Evolutionary conservation across 1,284 basidiomycete genomes (phyloP), one percentile per base, ranked within the genome.

Genomic region (Cryptococcus sp.): DNA sequence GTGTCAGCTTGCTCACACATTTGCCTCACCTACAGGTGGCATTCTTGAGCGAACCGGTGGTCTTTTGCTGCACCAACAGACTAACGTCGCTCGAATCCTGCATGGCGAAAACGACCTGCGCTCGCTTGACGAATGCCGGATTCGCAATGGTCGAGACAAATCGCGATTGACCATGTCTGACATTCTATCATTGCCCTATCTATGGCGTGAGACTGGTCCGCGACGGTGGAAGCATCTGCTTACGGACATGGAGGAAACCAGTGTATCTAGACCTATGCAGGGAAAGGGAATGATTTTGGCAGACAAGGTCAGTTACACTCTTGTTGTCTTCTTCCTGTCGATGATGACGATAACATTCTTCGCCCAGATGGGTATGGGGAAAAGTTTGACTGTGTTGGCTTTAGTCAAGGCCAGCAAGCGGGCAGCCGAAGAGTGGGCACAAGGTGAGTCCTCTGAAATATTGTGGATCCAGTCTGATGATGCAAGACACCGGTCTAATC

Each of bases 281-380:
- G 55, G 55, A 2, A 51, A 41, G 17, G 55, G 55, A 13, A 57
- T 47, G 41, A 39, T 57, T 11, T 31, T 57, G 2, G 55, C 55
- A 17, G 55, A 57, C 47, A 50, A 52, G 31, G 55, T 57, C 42
- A 51, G 50, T 50, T 17, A 8, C 31, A 22, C 6, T 25, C 3
- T 25, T 6, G 25, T 25, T 6, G 3, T 25, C 25, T 25, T 25
- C 13, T 16, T 7, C 27, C 5, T 19, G n/a, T n/a, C 3, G 20
- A 54, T n/a, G 17, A n/a, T n/a, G 17, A n/a, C 8, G 20, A 40
- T 25, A 23, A 48, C 49, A 20, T 7, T 42, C 16, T 22, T 41
- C 5, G 16, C 38, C 6, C 22, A 57, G 50, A 57, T 57, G 55
- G 55, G 49, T 16, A 51, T 45, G 13, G 55, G 55, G 3, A 57